Base-by-base conservation (phyloP, 176 grass and related monocot genomes). In the Raddia guianensis region DNA sequence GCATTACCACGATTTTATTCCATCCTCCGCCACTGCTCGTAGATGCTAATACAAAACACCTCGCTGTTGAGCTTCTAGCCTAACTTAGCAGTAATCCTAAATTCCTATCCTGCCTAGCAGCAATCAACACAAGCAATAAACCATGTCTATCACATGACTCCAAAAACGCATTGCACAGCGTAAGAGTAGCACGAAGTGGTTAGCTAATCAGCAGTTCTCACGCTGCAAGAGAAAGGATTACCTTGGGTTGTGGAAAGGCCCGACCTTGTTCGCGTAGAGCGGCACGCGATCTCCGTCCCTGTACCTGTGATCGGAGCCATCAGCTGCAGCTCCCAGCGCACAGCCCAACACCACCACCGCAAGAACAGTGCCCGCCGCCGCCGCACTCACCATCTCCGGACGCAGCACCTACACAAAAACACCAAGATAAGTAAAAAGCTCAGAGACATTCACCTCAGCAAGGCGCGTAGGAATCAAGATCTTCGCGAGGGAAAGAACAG, bases 181-280 rank as follows among this genome's bases (percentile, higher is more conserved):
- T 35, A 62, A 14, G 7, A 79, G n/a, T 16, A 68, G 18, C 7
- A 61, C 11, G 13, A 48, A 43, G 4, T 34, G 6, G 16, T 50
- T 21, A 4, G 0, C 14, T 4, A 6, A 14, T 16, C 54, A 43
- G 12, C 13, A 69, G 52, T 35, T 61, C 68, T 47, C 9, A 73
- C 43, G 27, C 50, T 12, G n/a, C 59, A 40, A 19, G 61, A 73
- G 12, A 65, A 52, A 14, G 40, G 8, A 43, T 16, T 33, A 98
- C 95, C 95, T 98, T 66, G 95, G 94, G 78, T 98, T 94, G 80
- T 92, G 95, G 79, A 98, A 98, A 52, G 95, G 95, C 2, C 95
- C 92, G 34, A 98, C 90, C 59, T 98, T 98, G 83, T 98, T 98
- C 2, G 90, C 95, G 50, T 94, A 98, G 43, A 98, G 92, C 6